Base-by-base conservation (phyloP, 1,284 basidiomycete species). In the Flammula alnicola region DNA sequence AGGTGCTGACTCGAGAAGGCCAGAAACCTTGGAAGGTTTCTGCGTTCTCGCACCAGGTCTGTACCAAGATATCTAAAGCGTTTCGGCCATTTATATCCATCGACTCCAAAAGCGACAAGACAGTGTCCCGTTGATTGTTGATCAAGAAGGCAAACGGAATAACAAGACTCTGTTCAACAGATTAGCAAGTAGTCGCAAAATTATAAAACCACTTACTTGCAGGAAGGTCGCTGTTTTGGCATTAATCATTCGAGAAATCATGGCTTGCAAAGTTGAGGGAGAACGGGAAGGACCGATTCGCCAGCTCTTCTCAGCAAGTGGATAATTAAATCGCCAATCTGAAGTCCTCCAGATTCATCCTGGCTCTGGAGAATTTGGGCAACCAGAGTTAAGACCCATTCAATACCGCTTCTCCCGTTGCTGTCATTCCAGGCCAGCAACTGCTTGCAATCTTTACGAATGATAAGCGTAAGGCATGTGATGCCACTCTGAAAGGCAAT, bases 11-110 rank as follows among this genome's bases (percentile, higher is more conserved):
- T 27, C 92, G 83, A 11, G 86, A 84, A 16, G 92, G 87, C 94
- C 95, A 98, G 69, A 89, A 93, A 27, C 96, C 95, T 63, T 94
- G 91, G 77, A 98, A 91, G 5, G 91, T 93, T 67, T 93, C 91
- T 20, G 89, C 88, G 61, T 93, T 94, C 64, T 98, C 95, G 62
- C 89, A 92, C 96, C 96, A 98, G 1, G 88, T 87, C 49, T 86
- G 80, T 31, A 96, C 78, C 17, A 99, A 77, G 35, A 97, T 80
- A 56, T 93, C 85, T 11, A 98, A 79, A 0, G 84, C 84, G 7
- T 77, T 79, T 12, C 80, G 77, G 10, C 79, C 80, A 46, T 84
- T 70, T 23, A 84, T 65, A 5, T 68, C 70, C 54, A 83, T 85
- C 4, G 79, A 73, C 57, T 92, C 88, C 26, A 97, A 77, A 20